phyloP scores from a whole-genome alignment of 2,329 filamentous ascomycete species.

The Cryphonectria naterciae region DNA sequence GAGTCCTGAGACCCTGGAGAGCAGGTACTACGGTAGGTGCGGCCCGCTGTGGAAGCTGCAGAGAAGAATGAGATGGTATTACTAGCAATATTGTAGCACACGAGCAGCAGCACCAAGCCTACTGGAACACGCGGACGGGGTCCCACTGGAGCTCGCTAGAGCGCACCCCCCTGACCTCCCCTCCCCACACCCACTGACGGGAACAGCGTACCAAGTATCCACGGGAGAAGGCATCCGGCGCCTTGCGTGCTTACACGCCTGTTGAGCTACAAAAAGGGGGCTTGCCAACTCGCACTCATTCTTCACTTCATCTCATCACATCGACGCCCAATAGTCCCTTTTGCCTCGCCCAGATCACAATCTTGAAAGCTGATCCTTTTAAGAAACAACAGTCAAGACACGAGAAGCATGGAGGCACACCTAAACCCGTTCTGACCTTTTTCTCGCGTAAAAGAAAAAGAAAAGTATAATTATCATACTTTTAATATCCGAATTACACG shows the following conservation, averaged over 20 bases:
- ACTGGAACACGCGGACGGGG: not conserved
- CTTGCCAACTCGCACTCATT: not conserved
- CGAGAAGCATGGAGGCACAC: not conserved
- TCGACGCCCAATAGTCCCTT: not conserved
- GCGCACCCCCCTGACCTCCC: not conserved
- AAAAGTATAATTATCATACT: not conserved
- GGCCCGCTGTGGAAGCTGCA: not conserved
- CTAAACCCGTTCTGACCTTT: not conserved
- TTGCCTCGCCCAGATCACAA: not conserved
- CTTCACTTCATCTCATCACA: not conserved
- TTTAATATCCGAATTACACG: not conserved
- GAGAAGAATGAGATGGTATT: not conserved
- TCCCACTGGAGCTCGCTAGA: constrained; percentile 6
- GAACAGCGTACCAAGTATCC: not conserved
- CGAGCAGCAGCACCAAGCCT: not conserved
- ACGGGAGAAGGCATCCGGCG: not conserved
- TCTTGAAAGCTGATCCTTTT: not conserved
- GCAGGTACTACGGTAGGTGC: not conserved
- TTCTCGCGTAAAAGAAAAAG: not conserved
- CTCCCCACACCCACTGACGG: not conserved
- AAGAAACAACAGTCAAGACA: not conserved
- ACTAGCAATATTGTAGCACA: not conserved
- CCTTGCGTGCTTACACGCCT: not conserved
- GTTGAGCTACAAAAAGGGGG: constrained; percentile 1
- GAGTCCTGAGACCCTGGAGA: not conserved